Base-by-base conservation (phyloP, 495 filamentous ascomycete genomes). In the Friedmanniomyces simplex region DNA sequence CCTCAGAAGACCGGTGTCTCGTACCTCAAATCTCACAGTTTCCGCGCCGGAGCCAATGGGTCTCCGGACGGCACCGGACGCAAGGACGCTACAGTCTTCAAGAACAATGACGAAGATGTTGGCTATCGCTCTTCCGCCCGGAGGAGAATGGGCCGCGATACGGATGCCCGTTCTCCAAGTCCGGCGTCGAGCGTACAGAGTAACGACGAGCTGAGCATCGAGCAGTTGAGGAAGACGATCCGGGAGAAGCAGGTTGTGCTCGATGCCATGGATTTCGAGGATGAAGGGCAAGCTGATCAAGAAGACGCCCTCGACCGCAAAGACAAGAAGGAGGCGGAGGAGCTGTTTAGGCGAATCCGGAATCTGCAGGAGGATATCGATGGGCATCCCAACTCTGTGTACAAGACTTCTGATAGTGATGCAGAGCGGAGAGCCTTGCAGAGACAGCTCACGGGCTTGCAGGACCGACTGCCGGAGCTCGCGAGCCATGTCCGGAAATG, bases 361-460 rank as follows among this genome's bases (percentile, higher is more conserved):
- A 81, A 89, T n/a, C 81, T 96, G 25, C 94, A 99, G 68, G 94
- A 96, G 62, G 94, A 99, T 61, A 95, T 99, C 63, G 91, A 97
- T 70, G 79, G 77, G 24, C 88, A 99, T 63, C 94, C 94, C 0
- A 85, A 91, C 69, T 82, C 89, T 39, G 74, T 81, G 1, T 73
- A 89, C 59, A 78, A 82, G 52, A 81, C 79, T 45, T 76, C 85
- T 20, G 89, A 96, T 70, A 89, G 84, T 6, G 87, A 88, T 26
- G 89, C 89, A 7, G 94, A 99, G 68, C 80, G 89, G 18, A 77
- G 94, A 61, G 77, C 86, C 12, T 71, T 99, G 57, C 89, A 86
- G 64, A 86, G 91, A 54, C 91, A 96, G 65, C 75, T 99, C 52
- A 91, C 96, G 63, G 82, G 80, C 48, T 78, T 89, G 55, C 88